These are phyloP conservation scores for Fusarium mexicanum DNA, from an alignment of 2,329 filamentous ascomycete genomes.

Conservation along the genomic window DNA sequence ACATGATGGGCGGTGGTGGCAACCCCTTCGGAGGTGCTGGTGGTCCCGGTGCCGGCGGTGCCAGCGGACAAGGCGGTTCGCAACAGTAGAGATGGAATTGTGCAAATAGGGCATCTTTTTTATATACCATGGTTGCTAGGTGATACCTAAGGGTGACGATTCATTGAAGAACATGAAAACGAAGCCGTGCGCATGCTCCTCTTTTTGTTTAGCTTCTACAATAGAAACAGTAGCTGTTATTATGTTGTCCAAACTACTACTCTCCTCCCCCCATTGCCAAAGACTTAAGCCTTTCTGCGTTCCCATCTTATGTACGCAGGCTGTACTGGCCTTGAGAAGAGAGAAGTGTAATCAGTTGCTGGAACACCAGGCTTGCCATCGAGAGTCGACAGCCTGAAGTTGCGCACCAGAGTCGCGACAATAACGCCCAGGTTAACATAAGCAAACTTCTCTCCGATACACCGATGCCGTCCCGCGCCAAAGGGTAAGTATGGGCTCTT, in stretches of 20 bases:
- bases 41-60: conserved; percentile 17
- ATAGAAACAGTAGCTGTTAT: conserved; percentile 36
- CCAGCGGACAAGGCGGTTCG: conserved; percentile 38
- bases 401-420: conserved; percentile 67
- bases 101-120: conserved; percentile 27
- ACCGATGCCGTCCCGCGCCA: conserved; percentile 76
- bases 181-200: conserved; percentile 15
- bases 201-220: conserved; percentile 20
- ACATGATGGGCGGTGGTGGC: conserved; percentile 55
- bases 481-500: conserved; percentile 69
- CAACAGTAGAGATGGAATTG: conserved; percentile 32
- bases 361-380: conserved; percentile 66
- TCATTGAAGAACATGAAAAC: conserved; percentile 36
- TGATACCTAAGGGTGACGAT: conserved; percentile 23
- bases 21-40: conserved; percentile 43
- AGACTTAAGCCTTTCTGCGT: conserved; percentile 23
- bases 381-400: conserved; percentile 67
- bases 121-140: conserved; percentile 37
- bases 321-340: conserved; percentile 51
- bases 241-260: background rate
- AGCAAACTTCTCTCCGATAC: conserved; percentile 81
- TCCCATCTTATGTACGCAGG: conserved; percentile 50
- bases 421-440: conserved; percentile 76
- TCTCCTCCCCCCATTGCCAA: background rate
- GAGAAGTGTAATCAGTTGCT: conserved; percentile 70